Evolutionary conservation across 2,329 filamentous ascomycete genomes (phyloP), one percentile per base, ranked within the genome.

Genomic region (Clonostachys solani): DNA sequence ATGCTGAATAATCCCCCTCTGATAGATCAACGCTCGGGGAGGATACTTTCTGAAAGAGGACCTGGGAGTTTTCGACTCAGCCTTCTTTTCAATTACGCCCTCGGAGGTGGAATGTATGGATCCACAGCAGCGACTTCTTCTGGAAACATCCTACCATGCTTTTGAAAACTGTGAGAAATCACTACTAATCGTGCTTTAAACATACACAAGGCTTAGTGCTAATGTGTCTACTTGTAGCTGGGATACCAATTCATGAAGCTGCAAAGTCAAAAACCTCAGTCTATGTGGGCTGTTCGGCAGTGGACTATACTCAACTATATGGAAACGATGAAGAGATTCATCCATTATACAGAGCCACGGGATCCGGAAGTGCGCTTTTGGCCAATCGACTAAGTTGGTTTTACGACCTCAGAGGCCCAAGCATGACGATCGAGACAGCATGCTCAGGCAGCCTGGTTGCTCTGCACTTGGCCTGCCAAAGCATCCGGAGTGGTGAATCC

Each of bases 141-240:
- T 80, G 2, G 76, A 80, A 55, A 77, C 73, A 49, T 71, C 74
- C 1, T 80, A 75, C 49, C 77, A 80, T 55, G 74, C 75, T 0
- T 61, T 80, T 10, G 77, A 80, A 52, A 76, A 72, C 47, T 47
- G 33, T 40, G 29, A 41, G n/a, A 34, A 33, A 34, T 6, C 12
- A 23, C 37, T 8, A 23, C 23, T 23, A 23, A 23, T 18, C 2
- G 12, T 41, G 38, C 12, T 10, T 41, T 19, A 16, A 16, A 34
- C 10, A 19, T 23, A 23, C 16, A 23, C 23, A 23, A 33, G 23
- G 6, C 12, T 6, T 12, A 29, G 29, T 33, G 29, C 12, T 18
- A 18, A 16, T 33, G 23, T n/a, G 3, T 29, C 18, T 29, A 12
- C 16, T 41, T 18, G 19, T 18, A 40, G 75, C 74, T 2, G 76